Base-by-base conservation (phyloP, 148 eudicot species). In the Gaultheria prostrata region DNA sequence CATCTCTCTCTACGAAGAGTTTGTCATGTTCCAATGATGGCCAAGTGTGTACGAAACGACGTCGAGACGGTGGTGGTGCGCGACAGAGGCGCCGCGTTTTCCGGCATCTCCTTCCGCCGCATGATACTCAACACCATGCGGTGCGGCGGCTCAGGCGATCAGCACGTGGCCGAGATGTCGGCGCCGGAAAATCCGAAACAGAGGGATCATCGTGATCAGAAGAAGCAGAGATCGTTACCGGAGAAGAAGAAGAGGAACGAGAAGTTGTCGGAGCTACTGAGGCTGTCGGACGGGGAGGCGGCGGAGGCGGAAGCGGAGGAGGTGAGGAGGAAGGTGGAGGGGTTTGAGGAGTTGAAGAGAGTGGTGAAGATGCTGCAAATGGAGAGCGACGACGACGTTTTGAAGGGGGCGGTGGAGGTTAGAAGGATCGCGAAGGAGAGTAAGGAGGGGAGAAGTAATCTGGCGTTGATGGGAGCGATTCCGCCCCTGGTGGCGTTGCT, bases 381-480 rank as follows among this genome's bases (percentile, higher is more conserved):
- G 75, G 90, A 86, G 10, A 54, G 46, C 32, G 89, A 88, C 84
- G 83, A 43, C 20, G 88, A 76, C 43, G 77, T 67, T 28, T 12
- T 84, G 46, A 81, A 67, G 79, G 97, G 91, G 2, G 94, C 97
- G 20, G 87, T 82, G 21, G 59, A 86, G 49, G 92, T 92, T 1
- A 85, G 98, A 82, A 71, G 87, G 82, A 79, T 91, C 4, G 89
- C 98, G 1, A 95, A 91, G 76, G 98, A 92, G 48, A 91, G 90
- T 82, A 33, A 79, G 3, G 90, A 89, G 20, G 97, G 94, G 2
- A 85, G 98, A 78, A 80, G 56, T 28, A 91, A 89, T 28, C 83
- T 95, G 1, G 90, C 93, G 1, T 88, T 93, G 88, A 88, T 95
- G 21, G 98, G 98, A 33, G 95, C 94, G 3, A 95, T 95, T 84